Evolutionary conservation across 768 basidiomycete species (phyloP).

Genomic region (Tremella fuciformis): DNA sequence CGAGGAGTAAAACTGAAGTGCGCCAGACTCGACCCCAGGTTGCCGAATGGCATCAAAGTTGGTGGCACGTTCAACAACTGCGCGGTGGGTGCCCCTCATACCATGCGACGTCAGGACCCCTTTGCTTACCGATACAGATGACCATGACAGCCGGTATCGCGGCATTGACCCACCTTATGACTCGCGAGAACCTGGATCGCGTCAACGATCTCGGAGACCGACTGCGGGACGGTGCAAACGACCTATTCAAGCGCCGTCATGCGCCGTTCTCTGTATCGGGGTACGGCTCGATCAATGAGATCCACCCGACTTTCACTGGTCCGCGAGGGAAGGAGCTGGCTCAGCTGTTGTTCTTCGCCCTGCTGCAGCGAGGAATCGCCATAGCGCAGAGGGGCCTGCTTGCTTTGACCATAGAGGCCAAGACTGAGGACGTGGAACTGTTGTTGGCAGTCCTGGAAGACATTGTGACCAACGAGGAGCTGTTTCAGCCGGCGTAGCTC

Average conservation of each 20-base stretch:
- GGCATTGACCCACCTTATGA: conserved; percentile 17
- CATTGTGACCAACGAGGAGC: no score
- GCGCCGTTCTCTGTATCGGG: conserved; percentile 8
- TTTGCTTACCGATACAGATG: background rate
- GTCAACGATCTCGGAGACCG: conserved; percentile 23
- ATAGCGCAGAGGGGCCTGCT: no score
- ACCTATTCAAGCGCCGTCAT: conserved; percentile 4
- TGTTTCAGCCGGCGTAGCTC: no score
- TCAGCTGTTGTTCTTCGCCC: no score
- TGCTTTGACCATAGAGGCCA: no score
- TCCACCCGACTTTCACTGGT: conserved; percentile 12
- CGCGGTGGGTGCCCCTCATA: conserved; percentile 13
- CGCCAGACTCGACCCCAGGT: conserved; percentile 23
- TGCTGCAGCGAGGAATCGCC: no score
- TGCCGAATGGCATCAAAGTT: conserved; percentile 14
- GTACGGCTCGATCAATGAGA: conserved; percentile 30
- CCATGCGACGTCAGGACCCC: background rate
- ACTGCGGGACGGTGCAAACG: conserved; percentile 15
- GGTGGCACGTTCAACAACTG: conserved; percentile 36
- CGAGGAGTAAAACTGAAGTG: background rate
- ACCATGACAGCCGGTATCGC: conserved; percentile 29
- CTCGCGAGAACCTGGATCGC: conserved; percentile 9
- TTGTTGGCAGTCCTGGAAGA: no score
- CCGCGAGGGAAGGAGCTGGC: no score
- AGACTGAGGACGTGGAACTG: no score